Evolutionary conservation across 1,139 yeast genomes (phyloP), one percentile per base, ranked within the genome.

Genomic region (Pichia sp.): DNA sequence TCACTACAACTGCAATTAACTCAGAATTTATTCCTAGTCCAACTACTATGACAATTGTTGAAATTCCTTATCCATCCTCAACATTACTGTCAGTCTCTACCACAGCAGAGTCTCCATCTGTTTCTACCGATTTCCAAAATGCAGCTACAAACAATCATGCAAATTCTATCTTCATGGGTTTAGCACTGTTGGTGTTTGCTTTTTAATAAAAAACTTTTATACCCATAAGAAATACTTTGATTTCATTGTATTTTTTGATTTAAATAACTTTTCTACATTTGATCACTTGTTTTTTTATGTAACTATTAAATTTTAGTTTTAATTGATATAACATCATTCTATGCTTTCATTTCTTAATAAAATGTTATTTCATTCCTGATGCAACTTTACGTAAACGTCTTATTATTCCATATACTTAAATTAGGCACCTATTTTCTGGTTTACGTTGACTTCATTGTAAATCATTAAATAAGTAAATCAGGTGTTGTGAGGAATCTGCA

Each of bases 11-110:
- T 21, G 37, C 22, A 8, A 26, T 34, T 14, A 34, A 34, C 13
- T 34, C 37, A 3, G 26, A 34, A 14, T 26, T n/a, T 19, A 34
- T 34, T 27, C 37, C 37, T n/a, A 18, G 19, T 3, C 22, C 26
- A 18, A 34, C 37, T 7, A 34, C 37, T 6, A 34, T 34, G 31
- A 34, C 37, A 11, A 34, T 34, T 15, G 31, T 34, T 13, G 31
- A 34, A 27, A 14, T 34, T 6, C 35, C 27, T 24, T 9, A 24
- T 24, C 26, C 9, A n/a, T n/a, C 25, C 19, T 31, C 33, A 9
- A 33, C 35, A 24, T 18, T 19, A 18, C 10, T 18, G 3, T 24
- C 35, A 4, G 21, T 24, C 16, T 33, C 35, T 5, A 25, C 9
- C 9, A 10, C 31, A 19, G n/a, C 18, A 8, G 22, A 5, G 6